A percentile compares a stretch with the other conserved stretches of the same genome.
Evolutionary conservation across 2,329 filamentous ascomycete species (phyloP).

Genomic region (Exophiala spinifera): DNA sequence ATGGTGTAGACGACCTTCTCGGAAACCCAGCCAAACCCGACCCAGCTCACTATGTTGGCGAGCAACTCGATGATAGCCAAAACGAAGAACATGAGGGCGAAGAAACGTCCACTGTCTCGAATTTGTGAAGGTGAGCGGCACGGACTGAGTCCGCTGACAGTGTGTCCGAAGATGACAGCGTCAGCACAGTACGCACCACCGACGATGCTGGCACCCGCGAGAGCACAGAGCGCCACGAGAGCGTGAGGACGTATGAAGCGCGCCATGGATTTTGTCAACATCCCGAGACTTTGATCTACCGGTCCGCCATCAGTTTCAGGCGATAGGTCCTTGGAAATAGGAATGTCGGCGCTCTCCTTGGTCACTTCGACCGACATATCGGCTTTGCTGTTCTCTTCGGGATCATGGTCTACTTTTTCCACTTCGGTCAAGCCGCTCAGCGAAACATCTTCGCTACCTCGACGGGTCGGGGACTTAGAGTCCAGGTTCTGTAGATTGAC

Average conservation of each 20-base stretch:
- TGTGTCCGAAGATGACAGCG: slow-evolving; percentile 60
- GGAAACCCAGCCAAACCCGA: slow-evolving; percentile 29
- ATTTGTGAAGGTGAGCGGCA: slow-evolving; percentile 52
- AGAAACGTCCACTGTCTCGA: slow-evolving; percentile 50
- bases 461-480: neutral
- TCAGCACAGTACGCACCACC: slow-evolving; percentile 57
- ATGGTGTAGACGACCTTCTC: slow-evolving; percentile 19
- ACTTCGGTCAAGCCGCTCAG: neutral
- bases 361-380: neutral
- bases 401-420: neutral
- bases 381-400: neutral
- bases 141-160: slow-evolving; percentile 54
- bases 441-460: neutral
- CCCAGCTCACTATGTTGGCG: slow-evolving; percentile 59
- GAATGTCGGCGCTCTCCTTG: slow-evolving; percentile 27
- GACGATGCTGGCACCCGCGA: slow-evolving; percentile 52
- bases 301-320: slow-evolving; percentile 27
- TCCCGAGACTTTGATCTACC: slow-evolving; percentile 22
- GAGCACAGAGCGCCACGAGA: slow-evolving; percentile 46
- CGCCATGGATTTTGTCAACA: slow-evolving; percentile 20
- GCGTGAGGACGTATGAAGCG: slow-evolving; percentile 45
- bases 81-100: slow-evolving; percentile 59
- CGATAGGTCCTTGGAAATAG: neutral
- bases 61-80: slow-evolving; percentile 59
- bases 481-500: slow-evolving; percentile 60